A percentile compares a stretch with the other conserved stretches of the same genome.
Conservation (phyloP, 495 filamentous ascomycete species). For the Penicillium paxilli region DNA sequence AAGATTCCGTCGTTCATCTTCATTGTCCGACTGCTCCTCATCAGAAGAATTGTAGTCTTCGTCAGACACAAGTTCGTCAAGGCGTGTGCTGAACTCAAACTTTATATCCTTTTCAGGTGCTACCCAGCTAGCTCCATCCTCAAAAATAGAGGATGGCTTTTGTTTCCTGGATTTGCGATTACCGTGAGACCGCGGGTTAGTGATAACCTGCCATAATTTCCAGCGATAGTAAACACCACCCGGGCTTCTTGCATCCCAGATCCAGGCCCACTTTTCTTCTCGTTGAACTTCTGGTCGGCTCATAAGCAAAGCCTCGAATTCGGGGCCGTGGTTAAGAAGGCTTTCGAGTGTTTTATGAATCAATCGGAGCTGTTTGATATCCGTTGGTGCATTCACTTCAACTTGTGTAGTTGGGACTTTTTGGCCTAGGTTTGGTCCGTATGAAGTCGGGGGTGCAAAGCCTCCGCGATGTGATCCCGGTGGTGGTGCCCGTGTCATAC, state of each 20-base stretch:
- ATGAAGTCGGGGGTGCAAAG: conserved; percentile 80
- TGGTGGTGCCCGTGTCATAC: conserved; percentile 57
- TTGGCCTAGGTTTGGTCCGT: conserved; percentile 46
- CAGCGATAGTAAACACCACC: conserved; percentile 87
- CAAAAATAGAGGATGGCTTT: conserved; percentile 55
- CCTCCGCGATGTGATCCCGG: conserved; percentile 63
- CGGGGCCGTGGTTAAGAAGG: conserved; percentile 74
- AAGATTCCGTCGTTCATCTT: conserved; percentile 59
- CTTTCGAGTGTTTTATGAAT: conserved; percentile 88
- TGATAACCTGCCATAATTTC: conserved; percentile 83
- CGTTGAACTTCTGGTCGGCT: conserved; percentile 72
- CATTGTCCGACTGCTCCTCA: conserved; percentile 80
- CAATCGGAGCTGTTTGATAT: conserved; percentile 75
- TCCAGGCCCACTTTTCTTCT: conserved; percentile 89
- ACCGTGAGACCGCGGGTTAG: conserved; percentile 37
- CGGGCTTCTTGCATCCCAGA: conserved; percentile 83
- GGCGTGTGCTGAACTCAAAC: conserved; percentile 71
- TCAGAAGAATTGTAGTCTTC: conserved; percentile 85
- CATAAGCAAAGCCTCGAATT: conserved; percentile 95
- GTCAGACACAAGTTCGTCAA: conserved; percentile 79
- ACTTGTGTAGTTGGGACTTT: conserved; percentile 59
- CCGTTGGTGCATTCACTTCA: conserved; percentile 70
- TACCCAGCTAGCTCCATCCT: conserved; percentile 69
- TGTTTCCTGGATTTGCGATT: conserved; percentile 25
- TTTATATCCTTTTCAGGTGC: conserved; percentile 63